A percentile compares a stretch with the other conserved stretches of the same genome.
Conservation (phyloP, 345 rosid genomes). For the Lepidium didymum region DNA sequence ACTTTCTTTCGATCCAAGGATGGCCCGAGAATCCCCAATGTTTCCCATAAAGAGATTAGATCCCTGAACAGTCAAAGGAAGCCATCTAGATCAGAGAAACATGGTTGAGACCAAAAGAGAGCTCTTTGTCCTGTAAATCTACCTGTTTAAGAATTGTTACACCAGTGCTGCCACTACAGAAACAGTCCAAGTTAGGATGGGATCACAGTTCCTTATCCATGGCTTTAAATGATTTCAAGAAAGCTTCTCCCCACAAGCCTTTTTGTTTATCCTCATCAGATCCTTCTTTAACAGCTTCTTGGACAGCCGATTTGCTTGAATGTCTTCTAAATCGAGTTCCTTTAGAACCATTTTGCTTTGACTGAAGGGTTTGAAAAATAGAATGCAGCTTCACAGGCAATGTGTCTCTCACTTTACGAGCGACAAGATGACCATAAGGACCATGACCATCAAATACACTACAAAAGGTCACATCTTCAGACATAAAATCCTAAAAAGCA, state of each 20-base stretch:
- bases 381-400: slow-evolving; percentile 75
- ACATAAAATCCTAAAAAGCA: slow-evolving; percentile 44
- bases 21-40: slow-evolving; percentile 98
- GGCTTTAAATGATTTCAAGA: slow-evolving; percentile 79
- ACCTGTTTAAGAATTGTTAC: slow-evolving; percentile 94
- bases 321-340: slow-evolving; percentile 46
- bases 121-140: slow-evolving; percentile 5
- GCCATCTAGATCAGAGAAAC: not conserved
- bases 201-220: slow-evolving; percentile 93
- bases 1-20: slow-evolving; percentile 83
- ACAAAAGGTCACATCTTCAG: slow-evolving; percentile 84
- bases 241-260: slow-evolving; percentile 81
- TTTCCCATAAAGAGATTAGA: slow-evolving; percentile 91
- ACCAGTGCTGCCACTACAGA: slow-evolving; percentile 99
- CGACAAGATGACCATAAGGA: slow-evolving; percentile 96
- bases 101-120: not conserved
- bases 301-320: slow-evolving; percentile 44
- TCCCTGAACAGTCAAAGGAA: slow-evolving; percentile 44
- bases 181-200: slow-evolving; percentile 89
- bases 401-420: slow-evolving; percentile 88
- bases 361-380: slow-evolving; percentile 42
- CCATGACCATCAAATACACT: slow-evolving; percentile 99
- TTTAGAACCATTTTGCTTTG: slow-evolving; percentile 52
- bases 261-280: slow-evolving; percentile 49
- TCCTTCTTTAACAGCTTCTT: slow-evolving; percentile 48